phyloP scores from a whole-genome alignment of 768 basidiomycete genomes.

The Hericium rajendrae region DNA sequence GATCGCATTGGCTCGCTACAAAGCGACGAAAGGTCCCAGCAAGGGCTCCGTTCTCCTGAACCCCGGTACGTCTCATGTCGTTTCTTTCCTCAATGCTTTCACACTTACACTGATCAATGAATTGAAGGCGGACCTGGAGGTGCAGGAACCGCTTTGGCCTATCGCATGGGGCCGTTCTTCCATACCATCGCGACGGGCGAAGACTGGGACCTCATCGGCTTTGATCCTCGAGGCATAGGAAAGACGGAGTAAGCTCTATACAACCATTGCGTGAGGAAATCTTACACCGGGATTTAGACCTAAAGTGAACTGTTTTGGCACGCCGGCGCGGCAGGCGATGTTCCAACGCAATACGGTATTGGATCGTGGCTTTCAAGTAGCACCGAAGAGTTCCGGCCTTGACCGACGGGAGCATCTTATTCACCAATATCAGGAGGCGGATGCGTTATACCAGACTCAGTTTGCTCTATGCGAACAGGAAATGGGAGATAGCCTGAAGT shows the following conservation, averaged over 20 bases:
- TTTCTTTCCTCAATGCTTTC: not conserved
- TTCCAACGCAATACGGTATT: not conserved
- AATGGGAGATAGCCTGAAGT: constrained; percentile 18
- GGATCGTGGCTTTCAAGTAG: not conserved
- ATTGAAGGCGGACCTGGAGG: not conserved
- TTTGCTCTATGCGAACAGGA: not conserved
- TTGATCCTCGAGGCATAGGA: constrained; percentile 25
- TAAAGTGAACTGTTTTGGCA: not conserved
- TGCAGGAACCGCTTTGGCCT: not conserved
- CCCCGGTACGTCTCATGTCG: constrained; percentile 16
- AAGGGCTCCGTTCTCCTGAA: constrained; percentile 25
- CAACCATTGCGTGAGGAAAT: no score
- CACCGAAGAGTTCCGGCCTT: not conserved
- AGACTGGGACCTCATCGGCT: constrained; percentile 20
- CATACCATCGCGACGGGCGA: constrained; percentile 8
- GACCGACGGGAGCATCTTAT: not conserved
- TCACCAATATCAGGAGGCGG: not conserved
- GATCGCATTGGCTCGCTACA: constrained; percentile 22
- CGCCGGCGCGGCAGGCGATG: not conserved
- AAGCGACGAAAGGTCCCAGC: constrained; percentile 16
- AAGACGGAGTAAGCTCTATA: constrained; percentile 21
- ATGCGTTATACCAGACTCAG: not conserved
- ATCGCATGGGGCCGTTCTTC: constrained; percentile 5
- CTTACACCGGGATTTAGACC: not conserved
- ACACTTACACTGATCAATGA: no score